These are phyloP conservation scores for Pochonia chlamydosporia DNA, from an alignment of 2,329 filamentous ascomycete genomes.

Conservation along the genomic window DNA sequence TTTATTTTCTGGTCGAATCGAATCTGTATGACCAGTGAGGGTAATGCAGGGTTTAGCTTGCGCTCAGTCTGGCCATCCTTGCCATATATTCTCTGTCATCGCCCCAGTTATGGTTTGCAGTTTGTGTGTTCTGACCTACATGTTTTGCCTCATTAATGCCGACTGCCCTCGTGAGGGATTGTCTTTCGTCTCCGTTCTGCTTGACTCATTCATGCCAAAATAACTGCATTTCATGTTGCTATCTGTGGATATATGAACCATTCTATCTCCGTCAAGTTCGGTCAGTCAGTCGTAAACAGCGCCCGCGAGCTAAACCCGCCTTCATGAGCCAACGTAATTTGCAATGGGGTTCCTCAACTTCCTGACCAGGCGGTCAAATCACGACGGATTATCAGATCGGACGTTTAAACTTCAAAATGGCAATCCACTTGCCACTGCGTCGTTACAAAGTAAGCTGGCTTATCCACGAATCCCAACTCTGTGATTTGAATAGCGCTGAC, in stretches of 20 bases:
- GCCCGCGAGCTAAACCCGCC: neutral
- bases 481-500: neutral
- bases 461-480: neutral
- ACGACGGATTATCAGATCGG: neutral
- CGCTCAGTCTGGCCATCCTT: neutral
- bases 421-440: neutral
- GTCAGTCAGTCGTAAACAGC: neutral
- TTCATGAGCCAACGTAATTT: neutral
- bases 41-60: neutral
- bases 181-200: conserved; percentile 10
- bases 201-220: neutral
- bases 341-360: conserved; percentile 8
- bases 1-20: conserved; percentile 3
- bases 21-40: conserved; percentile 7
- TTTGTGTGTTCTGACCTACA: conserved; percentile 11
- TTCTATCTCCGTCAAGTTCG: conserved; percentile 4
- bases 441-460: conserved; percentile 1
- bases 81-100: conserved; percentile 2
- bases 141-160: conserved; percentile 10
- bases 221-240: neutral
- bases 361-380: conserved; percentile 2
- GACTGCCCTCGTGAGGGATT: neutral
- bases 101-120: neutral
- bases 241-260: neutral
- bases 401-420: conserved; percentile 1